phyloP scores from a whole-genome alignment of 2,329 filamentous ascomycete species.

The Fusarium camptoceras region DNA sequence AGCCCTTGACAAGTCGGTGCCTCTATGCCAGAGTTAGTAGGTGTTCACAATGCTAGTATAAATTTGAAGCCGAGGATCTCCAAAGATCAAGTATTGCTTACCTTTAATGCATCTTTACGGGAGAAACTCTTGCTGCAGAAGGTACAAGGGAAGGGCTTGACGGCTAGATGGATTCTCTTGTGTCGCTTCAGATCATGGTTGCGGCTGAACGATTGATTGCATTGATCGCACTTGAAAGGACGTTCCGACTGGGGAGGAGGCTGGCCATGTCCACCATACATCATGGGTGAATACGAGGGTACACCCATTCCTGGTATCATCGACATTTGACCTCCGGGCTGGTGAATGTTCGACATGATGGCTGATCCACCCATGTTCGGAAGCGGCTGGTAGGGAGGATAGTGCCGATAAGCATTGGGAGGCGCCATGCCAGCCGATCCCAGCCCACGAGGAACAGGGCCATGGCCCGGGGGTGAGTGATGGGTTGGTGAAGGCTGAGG shows the following conservation, averaged over 20 bases:
- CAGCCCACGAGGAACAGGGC: slow-evolving; percentile 55
- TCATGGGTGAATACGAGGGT: slow-evolving; percentile 66
- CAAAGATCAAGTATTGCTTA: slow-evolving; percentile 58
- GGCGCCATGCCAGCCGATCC: slow-evolving; percentile 57
- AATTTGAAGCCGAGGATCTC: neutral
- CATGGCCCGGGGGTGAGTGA: slow-evolving; percentile 59
- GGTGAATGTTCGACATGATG: slow-evolving; percentile 83
- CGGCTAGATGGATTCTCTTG: slow-evolving; percentile 92
- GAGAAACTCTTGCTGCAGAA: slow-evolving; percentile 98
- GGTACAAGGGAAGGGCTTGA: slow-evolving; percentile 93
- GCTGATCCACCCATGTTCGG: slow-evolving; percentile 73
- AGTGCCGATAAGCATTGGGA: slow-evolving; percentile 64
- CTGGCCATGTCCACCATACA: slow-evolving; percentile 68
- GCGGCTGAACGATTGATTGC: slow-evolving; percentile 91
- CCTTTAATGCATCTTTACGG: slow-evolving; percentile 96
- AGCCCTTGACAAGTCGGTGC: slow-evolving; percentile 74
- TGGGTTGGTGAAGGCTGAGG: slow-evolving; percentile 54
- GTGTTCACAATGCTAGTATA: neutral
- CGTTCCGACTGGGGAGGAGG: slow-evolving; percentile 73
- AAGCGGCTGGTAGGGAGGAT: slow-evolving; percentile 62
- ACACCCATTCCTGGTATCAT: slow-evolving; percentile 72
- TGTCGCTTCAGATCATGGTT: slow-evolving; percentile 97
- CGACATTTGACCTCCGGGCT: slow-evolving; percentile 77
- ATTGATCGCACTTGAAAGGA: slow-evolving; percentile 94
- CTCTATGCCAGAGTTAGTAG: slow-evolving; percentile 56